Evolutionary conservation across 192 early-diverging fungal genomes (phyloP).

Genomic region (Coemansia sp.): DNA sequence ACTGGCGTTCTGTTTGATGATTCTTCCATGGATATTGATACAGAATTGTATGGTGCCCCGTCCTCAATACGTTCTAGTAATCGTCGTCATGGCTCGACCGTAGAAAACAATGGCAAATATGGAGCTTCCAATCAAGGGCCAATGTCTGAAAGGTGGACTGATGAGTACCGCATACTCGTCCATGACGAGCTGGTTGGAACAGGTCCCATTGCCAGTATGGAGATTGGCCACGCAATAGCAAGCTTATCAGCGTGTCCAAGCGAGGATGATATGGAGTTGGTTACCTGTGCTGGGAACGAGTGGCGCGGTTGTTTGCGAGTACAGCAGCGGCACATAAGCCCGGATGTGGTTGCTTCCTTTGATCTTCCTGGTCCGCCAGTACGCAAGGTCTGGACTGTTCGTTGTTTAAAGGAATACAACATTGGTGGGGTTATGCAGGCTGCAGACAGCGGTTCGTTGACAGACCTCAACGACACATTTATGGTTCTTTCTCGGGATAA

Average conservation of each 20-base stretch:
- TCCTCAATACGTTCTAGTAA: constrained; percentile 11
- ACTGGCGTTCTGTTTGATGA: background rate
- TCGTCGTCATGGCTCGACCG: background rate
- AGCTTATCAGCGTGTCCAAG: background rate
- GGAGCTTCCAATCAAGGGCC: constrained; percentile 19
- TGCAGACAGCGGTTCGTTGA: constrained; percentile 28
- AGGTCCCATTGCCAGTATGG: constrained; percentile 76
- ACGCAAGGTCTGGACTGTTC: constrained; percentile 46
- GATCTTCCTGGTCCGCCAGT: constrained; percentile 53
- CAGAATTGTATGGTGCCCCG: constrained; percentile 34
- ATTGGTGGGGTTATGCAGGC: constrained; percentile 52
- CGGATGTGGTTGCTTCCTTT: constrained; percentile 61
- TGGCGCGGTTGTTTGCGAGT: constrained; percentile 61
- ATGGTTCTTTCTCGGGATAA: constrained; percentile 44
- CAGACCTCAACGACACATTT: constrained; percentile 33
- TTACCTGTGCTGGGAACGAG: constrained; percentile 62
- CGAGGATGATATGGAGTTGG: constrained; percentile 56
- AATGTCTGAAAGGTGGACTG: constrained; percentile 24
- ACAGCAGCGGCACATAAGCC: constrained; percentile 63
- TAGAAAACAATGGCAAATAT: background rate
- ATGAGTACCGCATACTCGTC: constrained; percentile 64
- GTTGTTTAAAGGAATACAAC: constrained; percentile 41
- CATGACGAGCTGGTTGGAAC: constrained; percentile 77
- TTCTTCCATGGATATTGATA: constrained; percentile 24
- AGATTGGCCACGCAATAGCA: constrained; percentile 60